A percentile compares a stretch with the other conserved stretches of the same genome.
Conservation (phyloP, 495 filamentous ascomycete species). For the Thozetella sp. region DNA sequence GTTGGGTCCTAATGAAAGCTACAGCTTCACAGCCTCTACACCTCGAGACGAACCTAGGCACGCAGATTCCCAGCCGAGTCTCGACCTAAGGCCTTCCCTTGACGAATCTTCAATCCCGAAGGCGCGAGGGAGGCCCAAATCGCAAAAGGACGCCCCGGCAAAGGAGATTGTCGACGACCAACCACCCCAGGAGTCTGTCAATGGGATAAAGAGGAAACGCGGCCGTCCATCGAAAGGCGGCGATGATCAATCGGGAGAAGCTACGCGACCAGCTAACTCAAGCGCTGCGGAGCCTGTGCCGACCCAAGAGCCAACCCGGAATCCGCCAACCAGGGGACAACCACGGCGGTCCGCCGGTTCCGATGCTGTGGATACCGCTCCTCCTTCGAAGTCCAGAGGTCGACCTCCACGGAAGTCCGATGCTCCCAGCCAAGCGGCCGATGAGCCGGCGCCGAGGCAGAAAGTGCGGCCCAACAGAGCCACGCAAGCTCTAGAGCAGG, state of each 20-base stretch:
- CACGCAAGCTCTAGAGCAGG: neutral
- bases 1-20: slow-evolving; percentile 2
- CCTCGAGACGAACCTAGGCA: neutral
- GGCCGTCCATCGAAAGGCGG: slow-evolving; percentile 19
- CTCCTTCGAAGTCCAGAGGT: neutral
- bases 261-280: neutral
- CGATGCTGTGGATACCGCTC: neutral
- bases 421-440: slow-evolving; percentile 8
- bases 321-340: neutral
- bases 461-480: neutral
- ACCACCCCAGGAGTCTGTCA: slow-evolving; percentile 15
- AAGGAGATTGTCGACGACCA: slow-evolving; percentile 14
- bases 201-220: slow-evolving; percentile 15
- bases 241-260: slow-evolving; percentile 11
- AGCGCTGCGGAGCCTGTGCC: neutral
- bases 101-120: slow-evolving; percentile 20
- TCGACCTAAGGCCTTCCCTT: slow-evolving; percentile 18
- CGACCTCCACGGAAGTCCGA: neutral
- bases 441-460: slow-evolving; percentile 7
- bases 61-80: slow-evolving; percentile 1
- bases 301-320: neutral
- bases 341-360: neutral
- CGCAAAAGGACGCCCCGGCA: neutral
- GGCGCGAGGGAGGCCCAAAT: slow-evolving; percentile 16
- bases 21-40: neutral